Evolutionary conservation across 2,329 filamentous ascomycete species (phyloP), one percentile per base, ranked within the genome.

Genomic region (Penicillium brevicompactum): DNA sequence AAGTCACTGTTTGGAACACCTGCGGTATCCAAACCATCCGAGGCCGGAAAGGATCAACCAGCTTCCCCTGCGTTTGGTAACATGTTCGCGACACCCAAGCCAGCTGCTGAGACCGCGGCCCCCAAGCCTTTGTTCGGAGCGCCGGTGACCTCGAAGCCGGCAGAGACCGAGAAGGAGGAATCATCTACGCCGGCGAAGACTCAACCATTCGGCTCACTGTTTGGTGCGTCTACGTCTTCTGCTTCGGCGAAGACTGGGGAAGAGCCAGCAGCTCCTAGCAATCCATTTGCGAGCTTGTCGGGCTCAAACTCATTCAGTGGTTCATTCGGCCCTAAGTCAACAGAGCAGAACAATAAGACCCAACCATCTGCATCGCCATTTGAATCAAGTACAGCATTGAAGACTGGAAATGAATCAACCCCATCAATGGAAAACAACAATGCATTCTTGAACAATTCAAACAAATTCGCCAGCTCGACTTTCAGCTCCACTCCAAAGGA

Each of bases 201-300:
- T 22, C 44, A 61, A 37, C 50, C 48, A 5, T 59, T 53, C 24
- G 50, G 46, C 1, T 57, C 64, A 47, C 68, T 76, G 49, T 74
- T 75, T 53, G 67, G 61, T 41, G 58, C 38, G 4, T 27, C 43
- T 21, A 18, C 18, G 18, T 18, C 18, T 18, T 22, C 58, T 45
- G 16, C 49, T 3, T 21, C 41, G 4, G 24, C 57, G 14, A 55
- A 47, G 21, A 14, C 49, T 44, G 51, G 40, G 21, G 41, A 50
- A 31, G 51, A 21, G 18, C 34, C 32, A 14, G 13, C 32, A 41
- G 13, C 52, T 10, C 47, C 47, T 42, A 51, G 21, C 24, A 54
- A 51, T 42, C 47, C 52, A 27, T 54, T 54, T 7, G 47, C 52
- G n/a, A 51, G 41, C 43, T 47, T 55, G 14, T 50, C 46, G 18